Percentiles rank a stretch among this genome's conserved stretches.
These are phyloP conservation scores for Thraustochytrium sp. DNA, from an alignment of 352 stramenopile species.

Conservation along the genomic window DNA sequence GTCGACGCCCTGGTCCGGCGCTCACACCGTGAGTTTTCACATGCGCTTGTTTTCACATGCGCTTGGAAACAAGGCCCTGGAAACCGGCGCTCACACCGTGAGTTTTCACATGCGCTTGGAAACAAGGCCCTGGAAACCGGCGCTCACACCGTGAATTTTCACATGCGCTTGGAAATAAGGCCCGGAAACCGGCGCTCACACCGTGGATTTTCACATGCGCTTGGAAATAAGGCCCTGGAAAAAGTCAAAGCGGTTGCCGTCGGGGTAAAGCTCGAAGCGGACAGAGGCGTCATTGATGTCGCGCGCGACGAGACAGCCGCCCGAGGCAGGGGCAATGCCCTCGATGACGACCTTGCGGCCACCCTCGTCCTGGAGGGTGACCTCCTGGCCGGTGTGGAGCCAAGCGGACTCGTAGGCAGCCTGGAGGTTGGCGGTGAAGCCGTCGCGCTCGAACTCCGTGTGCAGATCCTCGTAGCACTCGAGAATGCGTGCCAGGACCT, in stretches of 20 bases:
- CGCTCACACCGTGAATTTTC: too few relatives aligned
- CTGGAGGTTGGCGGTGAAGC: conserved; percentile 44
- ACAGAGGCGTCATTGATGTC: conserved; percentile 1
- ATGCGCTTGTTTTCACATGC: too few relatives aligned
- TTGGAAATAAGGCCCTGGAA: conserved; percentile 48
- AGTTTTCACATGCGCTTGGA: too few relatives aligned
- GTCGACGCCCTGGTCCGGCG: too few relatives aligned
- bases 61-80: conserved; percentile 46
- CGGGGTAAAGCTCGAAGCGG: conserved; percentile 45
- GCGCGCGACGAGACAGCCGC: conserved; percentile 43
- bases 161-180: too few relatives aligned
- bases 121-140: too few relatives aligned
- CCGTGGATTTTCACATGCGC: conserved; percentile 20
- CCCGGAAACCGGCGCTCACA: too few relatives aligned
- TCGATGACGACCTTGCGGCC: conserved; percentile 47
- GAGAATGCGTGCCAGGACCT: conserved; percentile 40
- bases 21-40: too few relatives aligned
- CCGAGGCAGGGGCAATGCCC: conserved; percentile 37
- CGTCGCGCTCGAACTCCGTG: conserved; percentile 38
- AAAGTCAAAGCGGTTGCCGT: conserved; percentile 51
- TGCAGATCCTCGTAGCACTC: conserved; percentile 38
- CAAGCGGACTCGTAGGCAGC: conserved; percentile 42
- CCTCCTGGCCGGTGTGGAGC: conserved; percentile 48
- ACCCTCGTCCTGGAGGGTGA: conserved; percentile 46
- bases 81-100: too few relatives aligned